Conservation (phyloP, 2,329 filamentous ascomycete genomes). For the Rutstroemia sp. region DNA sequence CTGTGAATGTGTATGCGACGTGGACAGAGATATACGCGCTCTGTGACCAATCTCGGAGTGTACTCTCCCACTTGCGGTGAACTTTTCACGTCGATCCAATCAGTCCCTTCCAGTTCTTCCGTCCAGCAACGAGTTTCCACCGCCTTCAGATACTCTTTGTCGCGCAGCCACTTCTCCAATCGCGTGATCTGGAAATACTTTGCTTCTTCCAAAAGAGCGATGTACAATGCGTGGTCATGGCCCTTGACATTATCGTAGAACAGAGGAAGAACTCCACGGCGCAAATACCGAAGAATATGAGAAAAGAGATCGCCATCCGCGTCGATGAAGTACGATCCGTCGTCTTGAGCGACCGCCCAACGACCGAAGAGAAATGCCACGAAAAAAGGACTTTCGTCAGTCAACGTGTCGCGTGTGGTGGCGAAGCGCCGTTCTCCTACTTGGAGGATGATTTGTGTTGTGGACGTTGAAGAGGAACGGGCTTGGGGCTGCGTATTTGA, state of each 20-base stretch:
- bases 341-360: too few relatives aligned
- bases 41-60: slow-evolving; percentile 20
- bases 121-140: neutral
- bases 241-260: slow-evolving; percentile 28
- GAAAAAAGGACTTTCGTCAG: neutral
- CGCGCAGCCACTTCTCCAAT: slow-evolving; percentile 26
- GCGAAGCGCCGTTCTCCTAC: slow-evolving; percentile 8
- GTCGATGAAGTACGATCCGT: slow-evolving; percentile 34
- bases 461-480: too few relatives aligned
- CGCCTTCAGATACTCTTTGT: slow-evolving; percentile 8
- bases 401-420: neutral
- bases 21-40: slow-evolving; percentile 36
- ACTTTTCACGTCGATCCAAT: neutral
- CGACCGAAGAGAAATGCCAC: too few relatives aligned
- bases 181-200: slow-evolving; percentile 28
- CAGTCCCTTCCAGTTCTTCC: neutral
- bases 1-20: slow-evolving; percentile 18
- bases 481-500: too few relatives aligned
- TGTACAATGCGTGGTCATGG: slow-evolving; percentile 32
- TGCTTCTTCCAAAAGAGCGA: slow-evolving; percentile 28
- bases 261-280: slow-evolving; percentile 28
- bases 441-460: slow-evolving; percentile 6
- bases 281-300: slow-evolving; percentile 31
- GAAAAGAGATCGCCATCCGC: slow-evolving; percentile 31
- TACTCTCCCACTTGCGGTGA: neutral